Conservation (phyloP, 192 early-diverging fungal genomes). For the Coemansia sp. region DNA sequence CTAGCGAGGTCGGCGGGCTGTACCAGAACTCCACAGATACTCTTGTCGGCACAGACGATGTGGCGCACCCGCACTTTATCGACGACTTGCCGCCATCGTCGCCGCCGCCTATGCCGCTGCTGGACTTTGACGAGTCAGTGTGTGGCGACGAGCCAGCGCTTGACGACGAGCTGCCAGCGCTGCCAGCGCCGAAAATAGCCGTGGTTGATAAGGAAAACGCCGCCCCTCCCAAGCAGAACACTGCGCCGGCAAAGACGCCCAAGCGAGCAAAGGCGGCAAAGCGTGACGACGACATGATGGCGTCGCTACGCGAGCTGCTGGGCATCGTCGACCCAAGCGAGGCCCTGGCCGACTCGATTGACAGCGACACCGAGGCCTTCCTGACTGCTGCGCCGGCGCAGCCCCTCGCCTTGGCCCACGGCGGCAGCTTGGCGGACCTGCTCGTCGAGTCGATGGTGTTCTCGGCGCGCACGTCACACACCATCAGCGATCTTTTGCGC, state of each 20-base stretch:
- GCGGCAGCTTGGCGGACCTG: constrained; percentile 32
- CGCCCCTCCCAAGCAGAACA: not conserved
- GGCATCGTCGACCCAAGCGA: constrained; percentile 55
- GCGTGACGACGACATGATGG: constrained; percentile 50
- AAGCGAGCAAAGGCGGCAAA: constrained; percentile 4
- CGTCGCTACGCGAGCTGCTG: constrained; percentile 48
- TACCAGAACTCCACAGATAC: constrained; percentile 44
- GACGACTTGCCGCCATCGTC: constrained; percentile 49
- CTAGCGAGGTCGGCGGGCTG: constrained; percentile 12
- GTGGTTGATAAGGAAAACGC: constrained; percentile 24
- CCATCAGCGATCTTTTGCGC: constrained; percentile 55
- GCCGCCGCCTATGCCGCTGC: constrained; percentile 35
- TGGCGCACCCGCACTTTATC: constrained; percentile 13
- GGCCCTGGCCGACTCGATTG: constrained; percentile 49
- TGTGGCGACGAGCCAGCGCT: constrained; percentile 11
- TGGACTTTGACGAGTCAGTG: constrained; percentile 14
- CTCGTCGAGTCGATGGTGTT: constrained; percentile 56
- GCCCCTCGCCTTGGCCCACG: constrained; percentile 21
- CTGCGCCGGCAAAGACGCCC: constrained; percentile 2
- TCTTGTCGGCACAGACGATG: constrained; percentile 25
- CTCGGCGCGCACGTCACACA: constrained; percentile 56
- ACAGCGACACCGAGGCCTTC: constrained; percentile 53
- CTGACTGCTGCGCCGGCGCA: constrained; percentile 29
- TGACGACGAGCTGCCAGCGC: constrained; percentile 21
- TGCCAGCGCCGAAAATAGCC: constrained; percentile 1